Evolutionary conservation across 2,329 filamentous ascomycete genomes (phyloP), one percentile per base, ranked within the genome.

Genomic region (Xylaria arbuscula): DNA sequence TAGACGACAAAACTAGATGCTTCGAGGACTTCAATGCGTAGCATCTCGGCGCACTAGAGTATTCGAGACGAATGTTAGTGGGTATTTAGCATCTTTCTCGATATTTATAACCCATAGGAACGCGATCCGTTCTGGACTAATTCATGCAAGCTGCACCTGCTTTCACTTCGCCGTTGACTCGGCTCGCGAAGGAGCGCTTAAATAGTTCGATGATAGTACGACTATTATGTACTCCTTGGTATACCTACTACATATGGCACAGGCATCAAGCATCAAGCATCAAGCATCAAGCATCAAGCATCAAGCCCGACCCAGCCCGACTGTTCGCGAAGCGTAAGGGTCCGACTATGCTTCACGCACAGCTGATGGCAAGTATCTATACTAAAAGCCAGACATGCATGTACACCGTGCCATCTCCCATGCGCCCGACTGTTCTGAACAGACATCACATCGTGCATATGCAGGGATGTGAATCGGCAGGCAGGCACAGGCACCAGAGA

Each of bases 381-480:
- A 7, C 17, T 36, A 36, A 28, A 28, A 45, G 32, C 45, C 15
- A 45, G 32, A 3, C 32, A n/a, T 7, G 32, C 19, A 64, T 32
- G 45, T 45, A 64, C 22, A 45, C 62, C 53, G 36, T 45, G 45
- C 36, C 62, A 40, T 48, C 55, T 36, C 45, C 36, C 4, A 64
- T 45, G 36, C 2, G 32, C 15, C 38, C 40, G 40, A 47, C 28
- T 51, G 55, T 40, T 22, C 51, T 36, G 36, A 60, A 22, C 32
- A 38, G 48, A 56, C 36, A 47, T 58, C 40, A 19, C 40, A 61
- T 66, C 57, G 34, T 69, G 67, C 67, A 66, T 60, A 63, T 69
- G 63, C 67, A 66, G 67, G 63, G 67, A 66, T 60, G 45, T 38
- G 22, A 45, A 57, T 57, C 63, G 57, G 62, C 62, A 69, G 62